Conservation (phyloP, 2,329 filamentous ascomycete genomes). For the Nigrograna mackinnonii region DNA sequence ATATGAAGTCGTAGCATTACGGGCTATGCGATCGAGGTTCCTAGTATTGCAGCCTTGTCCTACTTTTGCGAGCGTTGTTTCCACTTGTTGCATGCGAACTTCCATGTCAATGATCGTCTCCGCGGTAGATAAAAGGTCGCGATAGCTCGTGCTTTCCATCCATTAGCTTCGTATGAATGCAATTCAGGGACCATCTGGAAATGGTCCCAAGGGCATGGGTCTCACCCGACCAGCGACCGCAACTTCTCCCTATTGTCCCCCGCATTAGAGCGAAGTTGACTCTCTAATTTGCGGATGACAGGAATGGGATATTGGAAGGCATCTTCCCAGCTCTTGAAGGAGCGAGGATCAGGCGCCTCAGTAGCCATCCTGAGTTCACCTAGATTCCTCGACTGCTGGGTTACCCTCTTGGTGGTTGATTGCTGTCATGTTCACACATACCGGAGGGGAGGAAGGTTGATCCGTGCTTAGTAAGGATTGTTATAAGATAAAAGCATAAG, state of each 20-base stretch:
- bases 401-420: too few species aligned
- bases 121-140: conserved; percentile 87
- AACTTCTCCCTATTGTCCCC: conserved; percentile 68
- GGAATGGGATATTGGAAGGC: conserved; percentile 69
- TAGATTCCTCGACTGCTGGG: background rate
- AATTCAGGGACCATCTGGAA: too few species aligned
- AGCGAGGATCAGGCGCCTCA: conserved; percentile 60
- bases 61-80: conserved; percentile 71
- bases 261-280: conserved; percentile 65
- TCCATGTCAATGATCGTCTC: conserved; percentile 95
- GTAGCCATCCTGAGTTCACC: conserved; percentile 49
- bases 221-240: conserved; percentile 67
- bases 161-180: conserved; percentile 2
- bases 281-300: conserved; percentile 64
- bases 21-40: conserved; percentile 67
- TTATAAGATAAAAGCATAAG: too few species aligned
- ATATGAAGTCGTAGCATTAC: conserved; percentile 60
- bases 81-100: conserved; percentile 72
- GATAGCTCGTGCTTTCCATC: conserved; percentile 67
- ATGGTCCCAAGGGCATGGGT: background rate
- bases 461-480: too few species aligned
- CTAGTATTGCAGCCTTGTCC: conserved; percentile 76
- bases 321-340: conserved; percentile 66
- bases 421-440: too few species aligned
- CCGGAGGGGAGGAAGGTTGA: too few species aligned